Evolutionary conservation across 306 rosid genomes (phyloP).

Genomic region (Cajanus cajan): DNA sequence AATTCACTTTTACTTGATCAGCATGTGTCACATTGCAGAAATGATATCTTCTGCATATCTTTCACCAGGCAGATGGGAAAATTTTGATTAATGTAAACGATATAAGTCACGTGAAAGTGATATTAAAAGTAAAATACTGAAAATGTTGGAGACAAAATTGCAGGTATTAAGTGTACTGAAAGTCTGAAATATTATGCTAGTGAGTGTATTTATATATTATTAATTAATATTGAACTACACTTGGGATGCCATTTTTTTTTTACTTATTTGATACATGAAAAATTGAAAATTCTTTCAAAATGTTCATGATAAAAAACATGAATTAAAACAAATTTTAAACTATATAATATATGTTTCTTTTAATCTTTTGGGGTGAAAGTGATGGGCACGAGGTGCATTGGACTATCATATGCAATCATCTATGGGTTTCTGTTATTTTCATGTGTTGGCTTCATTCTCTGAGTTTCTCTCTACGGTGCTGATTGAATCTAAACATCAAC

Average conservation of each 20-base stretch:
- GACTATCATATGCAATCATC: slow-evolving; percentile 21
- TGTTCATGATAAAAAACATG: neutral
- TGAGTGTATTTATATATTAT: neutral
- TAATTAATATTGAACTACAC: neutral
- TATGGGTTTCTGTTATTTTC: slow-evolving; percentile 27
- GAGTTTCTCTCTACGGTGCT: slow-evolving; percentile 10
- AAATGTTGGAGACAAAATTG: neutral
- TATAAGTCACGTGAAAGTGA: neutral
- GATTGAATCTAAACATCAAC: slow-evolving; percentile 15
- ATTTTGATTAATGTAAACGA: neutral
- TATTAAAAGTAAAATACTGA: neutral
- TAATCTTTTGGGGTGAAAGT: neutral
- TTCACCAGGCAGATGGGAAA: neutral
- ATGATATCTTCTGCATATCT: neutral
- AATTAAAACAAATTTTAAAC: neutral
- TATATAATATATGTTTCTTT: neutral
- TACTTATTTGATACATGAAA: neutral
- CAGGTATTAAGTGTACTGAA: neutral
- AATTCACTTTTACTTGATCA: neutral
- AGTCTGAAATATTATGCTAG: neutral
- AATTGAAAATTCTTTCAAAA: neutral
- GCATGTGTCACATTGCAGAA: neutral
- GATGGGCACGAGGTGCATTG: slow-evolving; percentile 37
- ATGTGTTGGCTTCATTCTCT: slow-evolving; percentile 1
- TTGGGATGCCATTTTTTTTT: neutral